A percentile compares a stretch with the other conserved stretches of the same genome.
Evolutionary conservation across 345 rosid species (phyloP).

Genomic region (Dipteronia sinensis): DNA sequence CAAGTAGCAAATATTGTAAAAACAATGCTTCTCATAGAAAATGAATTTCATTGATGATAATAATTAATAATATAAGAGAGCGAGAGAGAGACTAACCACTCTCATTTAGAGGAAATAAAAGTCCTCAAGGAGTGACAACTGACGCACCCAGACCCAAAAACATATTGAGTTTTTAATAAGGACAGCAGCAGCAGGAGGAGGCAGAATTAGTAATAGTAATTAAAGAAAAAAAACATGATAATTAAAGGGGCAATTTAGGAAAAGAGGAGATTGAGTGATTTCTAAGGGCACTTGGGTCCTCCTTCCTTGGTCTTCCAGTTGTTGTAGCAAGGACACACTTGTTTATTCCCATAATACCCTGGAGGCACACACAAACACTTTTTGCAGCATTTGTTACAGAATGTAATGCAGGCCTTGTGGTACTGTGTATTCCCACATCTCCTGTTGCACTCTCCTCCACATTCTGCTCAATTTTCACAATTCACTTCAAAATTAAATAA

Average conservation of each 20-base stretch:
- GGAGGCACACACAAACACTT: conserved; percentile 82
- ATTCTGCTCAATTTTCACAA: conserved; percentile 52
- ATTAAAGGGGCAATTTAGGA: too few relatives aligned
- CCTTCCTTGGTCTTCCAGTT: conserved; percentile 77
- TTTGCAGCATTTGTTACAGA: conserved; percentile 73
- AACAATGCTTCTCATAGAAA: background rate
- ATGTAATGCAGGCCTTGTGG: conserved; percentile 59
- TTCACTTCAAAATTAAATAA: too few relatives aligned
- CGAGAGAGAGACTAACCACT: conserved; percentile 31
- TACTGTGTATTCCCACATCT: conserved; percentile 62
- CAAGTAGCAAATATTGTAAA: too few relatives aligned
- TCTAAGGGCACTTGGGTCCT: conserved; percentile 72
- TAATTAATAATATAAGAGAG: background rate
- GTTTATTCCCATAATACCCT: conserved; percentile 61
- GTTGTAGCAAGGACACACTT: conserved; percentile 76
- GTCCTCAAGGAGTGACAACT: conserved; percentile 32
- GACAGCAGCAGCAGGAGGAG: background rate
- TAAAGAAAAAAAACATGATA: too few relatives aligned
- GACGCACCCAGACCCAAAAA: too few relatives aligned
- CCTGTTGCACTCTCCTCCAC: conserved; percentile 54
- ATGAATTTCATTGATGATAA: conserved; percentile 25
- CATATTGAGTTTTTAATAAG: too few relatives aligned
- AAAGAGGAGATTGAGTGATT: background rate
- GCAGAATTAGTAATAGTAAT: too few relatives aligned
- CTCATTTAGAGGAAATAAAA: conserved; percentile 24